Evolutionary conservation across 306 rosid genomes (phyloP), one percentile per base, ranked within the genome.

Genomic region (Calophaca sinica): DNA sequence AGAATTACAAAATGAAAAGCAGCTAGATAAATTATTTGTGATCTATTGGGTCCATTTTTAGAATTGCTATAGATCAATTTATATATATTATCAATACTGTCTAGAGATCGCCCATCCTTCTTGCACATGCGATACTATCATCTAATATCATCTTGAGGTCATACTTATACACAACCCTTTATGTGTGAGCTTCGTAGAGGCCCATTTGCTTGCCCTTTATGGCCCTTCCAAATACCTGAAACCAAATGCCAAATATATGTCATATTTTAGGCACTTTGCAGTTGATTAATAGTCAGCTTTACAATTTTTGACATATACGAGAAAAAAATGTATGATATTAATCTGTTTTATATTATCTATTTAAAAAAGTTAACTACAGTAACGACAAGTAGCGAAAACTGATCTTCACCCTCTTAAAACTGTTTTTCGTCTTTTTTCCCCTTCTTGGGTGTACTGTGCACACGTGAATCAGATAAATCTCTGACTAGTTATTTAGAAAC

Each of bases 171-270:
- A 44, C 78, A 73, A 88, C 7, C 88, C 89, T 69, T 75, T 58
- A 13, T 79, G 82, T 2, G 0, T n/a, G 6, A 88, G 84, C 84
- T 13, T 20, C 26, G 26, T 20, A 20, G 1, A 20, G 26, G 0
- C 26, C 26, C 26, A 20, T 20, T 54, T 70, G 11, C 83, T 73
- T 9, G 53, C 74, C 44, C 82, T 81, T 7, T 66, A 42, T 0
- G 75, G 80, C 33, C 71, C 83, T 52, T 83, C 84, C 75, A 81
- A 50, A 46, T 70, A 73, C 72, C 89, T 85, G 83, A 72, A 79
- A 51, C 33, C 50, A 46, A 35, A 44, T 41, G 7, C 45, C 44
- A 70, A 63, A 51, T 0, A 20, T 20, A 20, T 20, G 26, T 20
- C 26, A n/a, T n/a, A n/a, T n/a, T n/a, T n/a, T n/a, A n/a, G n/a